Conservation (phyloP, 1,284 basidiomycete species). For the Fomitopsis schrenkii region DNA sequence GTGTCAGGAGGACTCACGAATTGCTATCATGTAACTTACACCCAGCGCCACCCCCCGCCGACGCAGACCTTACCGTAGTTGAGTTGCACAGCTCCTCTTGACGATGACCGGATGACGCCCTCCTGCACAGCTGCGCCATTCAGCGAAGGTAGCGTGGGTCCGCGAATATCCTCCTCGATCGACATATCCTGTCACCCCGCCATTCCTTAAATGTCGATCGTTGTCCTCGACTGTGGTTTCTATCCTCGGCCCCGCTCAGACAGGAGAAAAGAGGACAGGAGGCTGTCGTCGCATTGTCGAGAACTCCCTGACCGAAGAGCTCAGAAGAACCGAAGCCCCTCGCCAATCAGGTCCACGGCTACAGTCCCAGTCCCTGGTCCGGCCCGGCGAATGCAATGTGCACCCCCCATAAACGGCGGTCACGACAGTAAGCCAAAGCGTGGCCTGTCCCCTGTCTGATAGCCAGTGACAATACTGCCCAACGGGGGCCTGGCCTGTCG, state of each 20-base stretch:
- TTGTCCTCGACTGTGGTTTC: background rate
- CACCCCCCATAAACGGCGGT: too few relatives aligned
- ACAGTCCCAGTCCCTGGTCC: background rate
- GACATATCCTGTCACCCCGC: background rate
- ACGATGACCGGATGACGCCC: background rate
- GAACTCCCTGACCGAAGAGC: background rate
- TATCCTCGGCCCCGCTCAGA: background rate
- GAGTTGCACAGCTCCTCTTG: background rate
- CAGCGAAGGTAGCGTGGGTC: background rate
- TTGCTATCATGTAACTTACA: background rate
- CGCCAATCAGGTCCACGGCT: background rate
- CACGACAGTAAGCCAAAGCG: background rate
- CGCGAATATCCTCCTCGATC: background rate
- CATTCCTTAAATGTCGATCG: background rate
- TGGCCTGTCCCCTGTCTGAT: background rate
- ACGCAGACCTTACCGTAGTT: background rate
- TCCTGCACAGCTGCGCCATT: background rate
- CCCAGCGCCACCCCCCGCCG: background rate
- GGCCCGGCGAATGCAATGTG: background rate
- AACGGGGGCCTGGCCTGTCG: background rate
- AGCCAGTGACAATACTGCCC: background rate
- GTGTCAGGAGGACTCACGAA: background rate
- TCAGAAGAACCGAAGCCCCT: background rate
- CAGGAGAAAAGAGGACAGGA: background rate
- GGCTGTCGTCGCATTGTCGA: background rate